phyloP scores from a whole-genome alignment of 1,284 basidiomycete genomes.

The Volvariella surrecta region DNA sequence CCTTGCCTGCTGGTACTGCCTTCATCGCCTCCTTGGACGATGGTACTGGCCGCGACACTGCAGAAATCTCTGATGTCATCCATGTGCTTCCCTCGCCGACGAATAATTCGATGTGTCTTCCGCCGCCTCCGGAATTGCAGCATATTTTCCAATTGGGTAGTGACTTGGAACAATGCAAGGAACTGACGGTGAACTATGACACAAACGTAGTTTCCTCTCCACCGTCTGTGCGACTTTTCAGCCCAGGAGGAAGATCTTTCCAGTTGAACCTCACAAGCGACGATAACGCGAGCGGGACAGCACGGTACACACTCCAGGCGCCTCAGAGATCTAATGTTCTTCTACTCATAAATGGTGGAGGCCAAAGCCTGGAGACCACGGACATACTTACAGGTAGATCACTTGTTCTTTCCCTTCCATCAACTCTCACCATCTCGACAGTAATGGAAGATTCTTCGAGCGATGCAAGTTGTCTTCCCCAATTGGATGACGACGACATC shows the following conservation, averaged over 20 bases:
- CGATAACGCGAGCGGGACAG: conserved; percentile 21
- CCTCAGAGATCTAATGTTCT: conserved; percentile 28
- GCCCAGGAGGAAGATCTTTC: conserved; percentile 32
- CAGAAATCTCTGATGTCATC: conserved; percentile 40
- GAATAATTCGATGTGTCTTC: conserved; percentile 34
- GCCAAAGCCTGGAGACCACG: conserved; percentile 23
- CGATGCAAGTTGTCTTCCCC: conserved; percentile 14
- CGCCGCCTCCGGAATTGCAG: conserved; percentile 11
- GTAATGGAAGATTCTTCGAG: conserved; percentile 13
- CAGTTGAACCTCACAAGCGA: conserved; percentile 26
- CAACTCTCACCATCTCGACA: conserved; percentile 1
- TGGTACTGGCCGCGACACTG: conserved; percentile 27
- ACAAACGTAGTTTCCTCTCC: conserved; percentile 21
- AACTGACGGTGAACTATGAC: conserved; percentile 38
- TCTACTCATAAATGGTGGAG: conserved; percentile 29
- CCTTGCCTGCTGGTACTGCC: conserved; percentile 35
- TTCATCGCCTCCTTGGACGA: conserved; percentile 53
- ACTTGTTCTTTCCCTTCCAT: not conserved
- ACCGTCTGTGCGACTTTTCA: conserved; percentile 36
- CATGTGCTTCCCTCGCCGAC: conserved; percentile 28
- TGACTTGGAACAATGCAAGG: conserved; percentile 39
- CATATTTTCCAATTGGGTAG: conserved; percentile 19
- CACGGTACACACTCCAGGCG: conserved; percentile 36
- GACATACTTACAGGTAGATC: conserved; percentile 25
- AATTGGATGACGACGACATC: not conserved